phyloP scores from a whole-genome alignment of 2,329 filamentous ascomycete genomes.

The Pseudofabraea citricarpa region DNA sequence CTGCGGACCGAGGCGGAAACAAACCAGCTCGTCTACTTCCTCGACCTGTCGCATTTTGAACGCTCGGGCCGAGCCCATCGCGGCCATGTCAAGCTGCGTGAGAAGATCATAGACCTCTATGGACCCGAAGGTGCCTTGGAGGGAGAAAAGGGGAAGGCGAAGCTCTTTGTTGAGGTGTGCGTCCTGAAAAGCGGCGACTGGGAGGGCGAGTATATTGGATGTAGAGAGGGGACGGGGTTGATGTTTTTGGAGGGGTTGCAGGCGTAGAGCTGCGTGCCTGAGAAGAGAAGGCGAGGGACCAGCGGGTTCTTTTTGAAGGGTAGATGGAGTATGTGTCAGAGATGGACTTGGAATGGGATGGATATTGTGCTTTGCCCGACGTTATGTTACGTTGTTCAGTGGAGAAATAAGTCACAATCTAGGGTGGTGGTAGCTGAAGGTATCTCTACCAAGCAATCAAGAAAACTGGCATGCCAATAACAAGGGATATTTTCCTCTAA shows the following conservation, averaged over 20 bases:
- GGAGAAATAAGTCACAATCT: too few relatives aligned
- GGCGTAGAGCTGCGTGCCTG: background rate
- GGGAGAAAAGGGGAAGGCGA: background rate
- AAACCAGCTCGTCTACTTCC: background rate
- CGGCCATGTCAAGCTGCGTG: background rate
- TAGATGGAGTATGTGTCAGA: too few relatives aligned
- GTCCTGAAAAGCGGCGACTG: background rate
- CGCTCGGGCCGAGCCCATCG: background rate
- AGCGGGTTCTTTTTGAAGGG: too few relatives aligned
- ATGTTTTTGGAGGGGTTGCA: background rate
- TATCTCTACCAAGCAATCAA: too few relatives aligned
- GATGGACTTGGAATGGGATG: too few relatives aligned
- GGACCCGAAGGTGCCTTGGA: background rate
- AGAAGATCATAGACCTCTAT: background rate
- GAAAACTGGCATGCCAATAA: too few relatives aligned
- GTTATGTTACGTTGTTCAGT: too few relatives aligned
- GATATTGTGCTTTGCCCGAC: too few relatives aligned
- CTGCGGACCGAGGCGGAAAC: too few relatives aligned
- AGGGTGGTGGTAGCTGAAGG: too few relatives aligned
- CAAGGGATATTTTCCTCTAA: too few relatives aligned
- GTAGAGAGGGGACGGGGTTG: background rate
- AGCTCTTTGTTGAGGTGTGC: background rate
- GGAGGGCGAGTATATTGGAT: background rate
- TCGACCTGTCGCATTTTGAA: background rate
- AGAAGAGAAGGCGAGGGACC: background rate